phyloP scores from a whole-genome alignment of 176 grass and related monocot genomes.

The Poa pratensis region DNA sequence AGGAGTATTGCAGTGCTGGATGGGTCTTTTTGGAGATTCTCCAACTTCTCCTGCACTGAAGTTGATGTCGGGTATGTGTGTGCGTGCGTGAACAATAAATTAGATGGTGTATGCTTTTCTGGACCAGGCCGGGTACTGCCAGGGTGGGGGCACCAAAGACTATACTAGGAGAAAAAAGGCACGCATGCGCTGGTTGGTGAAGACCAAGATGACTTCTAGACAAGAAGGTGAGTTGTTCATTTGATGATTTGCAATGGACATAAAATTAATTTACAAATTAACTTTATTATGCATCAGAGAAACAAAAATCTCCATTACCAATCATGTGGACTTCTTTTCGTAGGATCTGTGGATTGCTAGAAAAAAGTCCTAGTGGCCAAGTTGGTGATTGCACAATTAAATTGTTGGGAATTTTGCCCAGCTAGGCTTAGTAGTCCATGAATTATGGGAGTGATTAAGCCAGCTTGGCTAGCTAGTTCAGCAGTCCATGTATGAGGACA shows the following conservation, averaged over 20 bases:
- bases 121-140: constrained; percentile 30
- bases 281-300: background rate
- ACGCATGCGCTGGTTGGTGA: constrained; percentile 33
- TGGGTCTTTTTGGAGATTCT: constrained; percentile 29
- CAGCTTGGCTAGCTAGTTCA: background rate
- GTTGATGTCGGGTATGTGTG: constrained; percentile 5
- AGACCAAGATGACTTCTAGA: background rate
- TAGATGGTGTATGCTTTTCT: constrained; percentile 36
- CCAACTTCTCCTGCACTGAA: constrained; percentile 7
- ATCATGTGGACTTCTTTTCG: background rate
- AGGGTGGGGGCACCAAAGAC: constrained; percentile 16
- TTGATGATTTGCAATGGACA: background rate
- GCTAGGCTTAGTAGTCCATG: background rate
- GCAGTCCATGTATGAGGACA: background rate
- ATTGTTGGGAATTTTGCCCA: background rate
- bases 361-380: too few relatives aligned
- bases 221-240: background rate
- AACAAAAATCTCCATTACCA: too few relatives aligned
- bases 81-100: constrained; percentile 12
- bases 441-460: background rate
- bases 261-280: background rate
- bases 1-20: background rate
- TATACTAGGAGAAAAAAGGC: background rate
- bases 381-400: background rate
- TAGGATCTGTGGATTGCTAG: background rate